A percentile compares a stretch with the other conserved stretches of the same genome.
Conservation (phyloP, 2,329 filamentous ascomycete species). For the Aspergillus jensenii region DNA sequence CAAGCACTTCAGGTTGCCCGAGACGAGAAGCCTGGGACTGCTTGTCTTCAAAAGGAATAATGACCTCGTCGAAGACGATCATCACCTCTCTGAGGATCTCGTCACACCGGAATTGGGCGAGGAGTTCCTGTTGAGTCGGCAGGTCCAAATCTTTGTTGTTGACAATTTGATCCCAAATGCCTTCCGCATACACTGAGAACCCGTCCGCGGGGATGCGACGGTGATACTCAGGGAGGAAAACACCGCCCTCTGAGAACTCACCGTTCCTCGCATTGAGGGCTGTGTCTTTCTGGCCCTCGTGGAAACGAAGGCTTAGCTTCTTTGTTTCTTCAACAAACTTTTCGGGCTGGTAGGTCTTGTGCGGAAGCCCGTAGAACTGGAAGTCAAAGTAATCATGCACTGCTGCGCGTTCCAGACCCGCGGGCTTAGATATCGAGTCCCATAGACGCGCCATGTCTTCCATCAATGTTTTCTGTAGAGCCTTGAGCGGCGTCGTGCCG, state of each 20-base stretch:
- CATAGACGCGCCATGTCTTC: slow-evolving; percentile 91
- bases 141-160: slow-evolving; percentile 98
- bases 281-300: slow-evolving; percentile 72
- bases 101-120: slow-evolving; percentile 96
- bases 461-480: slow-evolving; percentile 84
- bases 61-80: slow-evolving; percentile 75
- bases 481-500: slow-evolving; percentile 83
- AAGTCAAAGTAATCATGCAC: slow-evolving; percentile 99
- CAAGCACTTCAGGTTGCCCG: slow-evolving; percentile 72
- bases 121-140: slow-evolving; percentile 92
- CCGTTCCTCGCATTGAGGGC: slow-evolving; percentile 60
- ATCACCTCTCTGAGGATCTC: slow-evolving; percentile 92
- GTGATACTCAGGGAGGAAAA: slow-evolving; percentile 94
- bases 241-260: slow-evolving; percentile 74
- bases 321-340: slow-evolving; percentile 80
- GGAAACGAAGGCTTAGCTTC: slow-evolving; percentile 77
- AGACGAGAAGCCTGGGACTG: slow-evolving; percentile 71
- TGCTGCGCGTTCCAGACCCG: slow-evolving; percentile 79
- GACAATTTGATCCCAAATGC: slow-evolving; percentile 97
- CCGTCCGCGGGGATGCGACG: slow-evolving; percentile 93
- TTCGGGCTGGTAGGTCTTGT: slow-evolving; percentile 94
- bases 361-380: slow-evolving; percentile 89
- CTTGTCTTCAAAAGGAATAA: slow-evolving; percentile 80
- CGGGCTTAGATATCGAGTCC: slow-evolving; percentile 87
- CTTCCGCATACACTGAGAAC: slow-evolving; percentile 90